phyloP scores from a whole-genome alignment of 2,329 filamentous ascomycete species.

The Calonectria honghensis region DNA sequence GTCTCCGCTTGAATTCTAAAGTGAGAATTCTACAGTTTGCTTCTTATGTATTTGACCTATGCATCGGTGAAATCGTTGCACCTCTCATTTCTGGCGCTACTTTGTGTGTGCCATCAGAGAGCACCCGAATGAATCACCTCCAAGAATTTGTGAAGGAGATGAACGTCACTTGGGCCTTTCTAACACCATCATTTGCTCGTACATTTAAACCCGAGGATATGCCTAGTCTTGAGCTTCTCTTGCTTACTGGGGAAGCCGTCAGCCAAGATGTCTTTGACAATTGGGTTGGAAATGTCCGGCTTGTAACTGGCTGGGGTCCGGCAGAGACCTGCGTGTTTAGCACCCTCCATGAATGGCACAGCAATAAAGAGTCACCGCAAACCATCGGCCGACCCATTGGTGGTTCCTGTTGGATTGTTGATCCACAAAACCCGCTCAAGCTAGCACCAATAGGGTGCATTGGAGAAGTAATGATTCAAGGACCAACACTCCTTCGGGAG shows the following conservation, averaged over 20 bases:
- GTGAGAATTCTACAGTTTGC: conserved; percentile 48
- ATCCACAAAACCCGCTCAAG: conserved; percentile 25
- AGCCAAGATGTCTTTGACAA: conserved; percentile 31
- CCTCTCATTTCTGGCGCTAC: conserved; percentile 62
- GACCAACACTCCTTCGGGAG: conserved; percentile 50
- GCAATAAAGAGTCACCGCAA: conserved; percentile 51
- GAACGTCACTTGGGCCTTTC: conserved; percentile 20
- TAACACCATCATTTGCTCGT: conserved; percentile 31
- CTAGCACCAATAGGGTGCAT: conserved; percentile 51
- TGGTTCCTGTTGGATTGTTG: conserved; percentile 20
- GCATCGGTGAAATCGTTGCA: conserved; percentile 61
- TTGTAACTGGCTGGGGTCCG: conserved; percentile 41
- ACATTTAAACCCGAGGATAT: conserved; percentile 9
- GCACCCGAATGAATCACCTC: conserved; percentile 25
- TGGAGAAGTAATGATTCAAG: conserved; percentile 53
- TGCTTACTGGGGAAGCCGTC: conserved; percentile 39
- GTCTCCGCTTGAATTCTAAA: conserved; percentile 5
- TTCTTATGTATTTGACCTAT: conserved; percentile 62
- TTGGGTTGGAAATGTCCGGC: conserved; percentile 31
- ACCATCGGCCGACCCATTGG: conserved; percentile 2
- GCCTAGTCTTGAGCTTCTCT: conserved; percentile 26
- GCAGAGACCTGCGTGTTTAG: conserved; percentile 38
- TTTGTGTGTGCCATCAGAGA: conserved; percentile 62
- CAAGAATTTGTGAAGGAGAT: conserved; percentile 9
- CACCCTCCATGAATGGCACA: conserved; percentile 32